phyloP scores from a whole-genome alignment of 257 asterid species.

The Solanum paucissectum region DNA sequence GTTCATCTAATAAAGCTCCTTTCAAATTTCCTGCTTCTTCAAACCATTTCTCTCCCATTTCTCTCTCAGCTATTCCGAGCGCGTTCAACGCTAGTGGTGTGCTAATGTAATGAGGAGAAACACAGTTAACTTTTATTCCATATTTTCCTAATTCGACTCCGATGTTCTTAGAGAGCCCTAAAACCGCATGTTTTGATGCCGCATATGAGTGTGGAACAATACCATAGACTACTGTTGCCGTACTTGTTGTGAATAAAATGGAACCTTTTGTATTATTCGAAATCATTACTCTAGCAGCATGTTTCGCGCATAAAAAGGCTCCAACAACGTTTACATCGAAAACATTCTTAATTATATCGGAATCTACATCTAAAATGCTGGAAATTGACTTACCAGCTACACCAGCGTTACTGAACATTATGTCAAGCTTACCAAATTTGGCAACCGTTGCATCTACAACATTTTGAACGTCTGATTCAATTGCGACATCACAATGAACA shows the following conservation, averaged over 20 bases:
- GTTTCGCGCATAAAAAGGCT: background rate
- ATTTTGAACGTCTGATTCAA: background rate
- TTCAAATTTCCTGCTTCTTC: background rate
- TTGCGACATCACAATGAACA: background rate
- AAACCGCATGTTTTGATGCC: background rate
- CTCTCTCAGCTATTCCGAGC: background rate
- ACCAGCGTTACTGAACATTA: conserved; percentile 1
- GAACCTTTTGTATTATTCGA: background rate
- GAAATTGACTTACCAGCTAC: background rate
- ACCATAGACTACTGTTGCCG: background rate
- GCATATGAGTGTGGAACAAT: background rate
- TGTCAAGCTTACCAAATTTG: conserved; percentile 1
- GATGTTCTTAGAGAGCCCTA: background rate
- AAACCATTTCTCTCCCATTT: background rate
- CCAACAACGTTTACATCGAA: background rate
- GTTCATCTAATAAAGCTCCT: background rate
- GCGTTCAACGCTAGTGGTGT: background rate
- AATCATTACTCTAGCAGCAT: conserved; percentile 6
- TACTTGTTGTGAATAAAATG: background rate
- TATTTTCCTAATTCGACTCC: background rate
- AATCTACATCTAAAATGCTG: background rate
- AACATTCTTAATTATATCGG: background rate
- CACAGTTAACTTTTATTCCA: background rate
- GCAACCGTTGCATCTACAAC: background rate
- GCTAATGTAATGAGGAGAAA: background rate